Evolutionary conservation across 1,284 basidiomycete genomes (phyloP), one percentile per base, ranked within the genome.

Genomic region (Chiua sp.): DNA sequence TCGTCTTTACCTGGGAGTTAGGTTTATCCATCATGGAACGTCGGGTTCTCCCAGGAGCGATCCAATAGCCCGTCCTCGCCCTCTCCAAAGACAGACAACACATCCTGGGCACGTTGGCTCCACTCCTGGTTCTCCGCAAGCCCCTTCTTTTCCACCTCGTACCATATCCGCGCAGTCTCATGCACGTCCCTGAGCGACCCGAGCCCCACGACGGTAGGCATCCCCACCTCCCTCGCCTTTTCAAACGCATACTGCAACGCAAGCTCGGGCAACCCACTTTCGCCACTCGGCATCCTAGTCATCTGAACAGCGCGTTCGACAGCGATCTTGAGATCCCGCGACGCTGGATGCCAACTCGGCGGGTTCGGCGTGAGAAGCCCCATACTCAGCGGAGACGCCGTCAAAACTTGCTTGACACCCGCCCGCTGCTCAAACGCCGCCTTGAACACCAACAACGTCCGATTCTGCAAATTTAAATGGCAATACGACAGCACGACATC

Each of bases 341-440:
- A 82, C 4, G 93, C 93, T 11, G 96, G 96, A 72, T 98, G 96
- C 97, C 96, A 98, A 1, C 73, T 55, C 0, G 93, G 93, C 3
- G 87, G 83, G 0, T 78, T 80, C 6, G 83, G 79, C 0, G 91
- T 91, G 46, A 99, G 82, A 2, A 98, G 83, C 0, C 93, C 94
- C 96, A 98, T 98, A 67, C 87, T 90, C 55, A 98, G 83, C 4
- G 97, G 97, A 0, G 94, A 95, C 7, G 96, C 97, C 37, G 91
- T 86, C 51, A 97, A 68, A 39, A 98, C 79, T 61, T 93, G 87
- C 39, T 75, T 74, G 18, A 96, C 82, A 54, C 83, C 77, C 0
- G 93, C 93, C 30, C 88, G 87, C 15, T 77, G 72, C 56, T 78
- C 77, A 62, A 98, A 83, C 42, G 84, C 82, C 7, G 83, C 79